Percentiles rank a stretch among this genome's conserved stretches.
These are phyloP conservation scores for Halophytophthora batemanensis DNA, from an alignment of 352 stramenopile genomes.

Conservation along the genomic window DNA sequence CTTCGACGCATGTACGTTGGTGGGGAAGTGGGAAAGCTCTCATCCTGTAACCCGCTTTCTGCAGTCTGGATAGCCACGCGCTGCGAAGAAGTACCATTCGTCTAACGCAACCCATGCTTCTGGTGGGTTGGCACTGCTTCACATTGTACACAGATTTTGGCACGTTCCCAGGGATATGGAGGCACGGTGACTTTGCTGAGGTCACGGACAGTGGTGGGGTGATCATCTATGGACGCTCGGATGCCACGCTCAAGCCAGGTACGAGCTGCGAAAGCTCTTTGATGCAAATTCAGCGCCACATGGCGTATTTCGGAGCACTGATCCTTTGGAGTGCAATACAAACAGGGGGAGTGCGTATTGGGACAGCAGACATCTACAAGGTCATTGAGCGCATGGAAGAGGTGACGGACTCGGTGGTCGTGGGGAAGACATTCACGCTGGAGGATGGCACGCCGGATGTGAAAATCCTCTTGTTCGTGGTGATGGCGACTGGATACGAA, in stretches of 20 bases:
- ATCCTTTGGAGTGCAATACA: not conserved
- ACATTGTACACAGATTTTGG: constrained; percentile 56
- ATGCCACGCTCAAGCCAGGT: constrained; percentile 77
- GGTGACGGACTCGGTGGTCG: constrained; percentile 61
- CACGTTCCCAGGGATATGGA: constrained; percentile 71
- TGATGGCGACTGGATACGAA: constrained; percentile 39
- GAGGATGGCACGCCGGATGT: constrained; percentile 68
- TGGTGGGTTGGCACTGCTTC: constrained; percentile 4
- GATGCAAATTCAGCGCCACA: not conserved
- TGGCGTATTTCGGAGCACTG: no score
- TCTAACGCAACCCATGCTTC: not conserved
- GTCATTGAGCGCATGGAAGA: constrained; percentile 68
- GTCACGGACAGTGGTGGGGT: constrained; percentile 59
- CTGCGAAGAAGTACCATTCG: not conserved
- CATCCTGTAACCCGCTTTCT: not conserved
- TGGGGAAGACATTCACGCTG: constrained; percentile 62
- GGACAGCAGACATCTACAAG: constrained; percentile 80
- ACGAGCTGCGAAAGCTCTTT: not conserved
- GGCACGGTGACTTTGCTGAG: constrained; percentile 80
- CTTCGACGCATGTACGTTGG: constrained; percentile 59
- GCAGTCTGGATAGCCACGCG: not conserved
- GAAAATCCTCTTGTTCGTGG: constrained; percentile 73
- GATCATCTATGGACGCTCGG: constrained; percentile 74
- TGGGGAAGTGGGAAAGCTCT: not conserved
- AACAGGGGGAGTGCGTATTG: constrained; percentile 67